Evolutionary conservation across 192 early-diverging fungal genomes (phyloP).

Genomic region (Diversispora eburnea): DNA sequence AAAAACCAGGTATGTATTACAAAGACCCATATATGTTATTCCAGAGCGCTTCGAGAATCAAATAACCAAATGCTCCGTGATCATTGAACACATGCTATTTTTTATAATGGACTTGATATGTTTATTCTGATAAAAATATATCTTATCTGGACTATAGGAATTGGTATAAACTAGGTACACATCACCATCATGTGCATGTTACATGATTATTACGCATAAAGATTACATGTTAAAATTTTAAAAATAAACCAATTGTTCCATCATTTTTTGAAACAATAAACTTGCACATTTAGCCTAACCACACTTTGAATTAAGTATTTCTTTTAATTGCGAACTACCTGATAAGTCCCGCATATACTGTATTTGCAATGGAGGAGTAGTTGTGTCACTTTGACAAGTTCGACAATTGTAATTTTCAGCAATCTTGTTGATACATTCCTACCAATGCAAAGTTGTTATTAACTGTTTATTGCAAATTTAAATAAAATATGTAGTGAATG

Average conservation of each 20-base stretch:
- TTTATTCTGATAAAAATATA: not conserved
- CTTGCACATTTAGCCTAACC: conserved; percentile 7
- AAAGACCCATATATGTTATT: no score
- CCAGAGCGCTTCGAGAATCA: no score
- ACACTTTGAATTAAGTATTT: not conserved
- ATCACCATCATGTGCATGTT: no score
- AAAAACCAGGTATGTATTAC: no score
- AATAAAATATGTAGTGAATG: not conserved
- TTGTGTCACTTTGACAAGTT: not conserved
- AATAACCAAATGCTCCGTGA: not conserved
- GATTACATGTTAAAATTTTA: conserved; percentile 6
- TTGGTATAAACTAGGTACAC: not conserved
- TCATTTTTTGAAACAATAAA: not conserved
- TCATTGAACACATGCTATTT: not conserved
- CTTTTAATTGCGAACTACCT: not conserved
- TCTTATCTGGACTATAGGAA: not conserved
- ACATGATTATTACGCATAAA: not conserved
- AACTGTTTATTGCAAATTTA: not conserved
- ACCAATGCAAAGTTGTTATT: not conserved
- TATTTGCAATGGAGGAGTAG: not conserved
- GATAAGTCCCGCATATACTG: not conserved
- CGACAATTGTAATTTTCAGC: not conserved
- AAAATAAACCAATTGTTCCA: not conserved
- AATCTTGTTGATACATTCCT: conserved; percentile 9
- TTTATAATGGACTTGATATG: not conserved